Evolutionary conservation across 352 stramenopile species (phyloP).

Genomic region (Phytophthora aleatoria): DNA sequence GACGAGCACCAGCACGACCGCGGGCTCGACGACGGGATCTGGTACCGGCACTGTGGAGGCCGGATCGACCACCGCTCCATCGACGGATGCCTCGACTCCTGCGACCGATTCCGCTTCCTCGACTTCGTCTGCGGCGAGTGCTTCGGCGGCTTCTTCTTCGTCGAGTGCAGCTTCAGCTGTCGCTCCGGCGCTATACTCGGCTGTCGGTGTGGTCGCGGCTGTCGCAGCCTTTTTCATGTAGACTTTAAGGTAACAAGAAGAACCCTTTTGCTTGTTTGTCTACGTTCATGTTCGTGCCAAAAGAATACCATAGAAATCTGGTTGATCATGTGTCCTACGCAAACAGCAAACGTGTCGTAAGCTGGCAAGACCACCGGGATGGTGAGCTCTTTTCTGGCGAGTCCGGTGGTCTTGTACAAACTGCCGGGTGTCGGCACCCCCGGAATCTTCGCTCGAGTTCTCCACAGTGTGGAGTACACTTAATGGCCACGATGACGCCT

Average conservation of each 20-base stretch:
- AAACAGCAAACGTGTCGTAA: slow-evolving; percentile 24
- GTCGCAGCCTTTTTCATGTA: slow-evolving; percentile 22
- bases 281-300: no score
- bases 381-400: slow-evolving; percentile 8
- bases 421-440: background rate
- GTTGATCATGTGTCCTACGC: slow-evolving; percentile 4
- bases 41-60: slow-evolving; percentile 12
- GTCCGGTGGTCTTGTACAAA: slow-evolving; percentile 18
- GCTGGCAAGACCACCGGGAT: slow-evolving; percentile 16
- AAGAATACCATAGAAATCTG: background rate
- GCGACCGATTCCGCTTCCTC: slow-evolving; percentile 3
- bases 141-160: slow-evolving; percentile 14
- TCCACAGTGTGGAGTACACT: background rate
- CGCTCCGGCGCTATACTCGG: slow-evolving; percentile 17
- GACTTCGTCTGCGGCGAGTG: slow-evolving; percentile 8
- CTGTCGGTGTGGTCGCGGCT: slow-evolving; percentile 6
- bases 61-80: slow-evolving; percentile 11
- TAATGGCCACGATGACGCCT: slow-evolving; percentile 6
- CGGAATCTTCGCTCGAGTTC: slow-evolving; percentile 9
- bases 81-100: slow-evolving; percentile 7
- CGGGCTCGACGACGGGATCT: slow-evolving; percentile 13
- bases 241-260: slow-evolving; percentile 2
- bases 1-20: slow-evolving; percentile 1
- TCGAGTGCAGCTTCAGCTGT: slow-evolving; percentile 27
- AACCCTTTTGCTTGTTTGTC: background rate